phyloP scores from a whole-genome alignment of 768 basidiomycete genomes.

The Tulasnella sp. region DNA sequence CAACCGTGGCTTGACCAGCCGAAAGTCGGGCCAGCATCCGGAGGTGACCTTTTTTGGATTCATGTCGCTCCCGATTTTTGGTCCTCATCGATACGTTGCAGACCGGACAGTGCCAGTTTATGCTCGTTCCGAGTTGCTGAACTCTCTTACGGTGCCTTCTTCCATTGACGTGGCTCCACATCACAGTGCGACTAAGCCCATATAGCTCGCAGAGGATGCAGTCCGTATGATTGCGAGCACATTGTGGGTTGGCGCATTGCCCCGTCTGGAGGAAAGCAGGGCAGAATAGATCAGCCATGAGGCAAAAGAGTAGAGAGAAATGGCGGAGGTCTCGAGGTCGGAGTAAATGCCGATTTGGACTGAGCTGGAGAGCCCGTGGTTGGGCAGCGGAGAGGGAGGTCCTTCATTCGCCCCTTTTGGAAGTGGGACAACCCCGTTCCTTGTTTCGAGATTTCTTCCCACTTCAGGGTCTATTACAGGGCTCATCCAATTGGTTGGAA shows the following conservation, averaged over 20 bases:
- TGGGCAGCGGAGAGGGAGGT: no score
- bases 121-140: not conserved
- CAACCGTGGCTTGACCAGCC: not conserved
- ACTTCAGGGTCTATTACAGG: no score
- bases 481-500: no score
- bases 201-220: not conserved
- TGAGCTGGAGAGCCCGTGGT: no score
- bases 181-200: not conserved
- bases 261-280: not conserved
- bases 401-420: no score
- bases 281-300: not conserved
- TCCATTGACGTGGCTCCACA: conserved; percentile 1
- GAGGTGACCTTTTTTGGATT: not conserved
- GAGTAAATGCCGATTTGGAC: no score
- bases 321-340: no score
- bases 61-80: not conserved
- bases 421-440: no score
- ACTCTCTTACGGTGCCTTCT: not conserved
- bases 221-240: not conserved
- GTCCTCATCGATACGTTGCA: not conserved
- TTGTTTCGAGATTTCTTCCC: no score
- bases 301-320: no score
- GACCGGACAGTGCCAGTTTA: not conserved
- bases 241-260: not conserved
- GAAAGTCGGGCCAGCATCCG: not conserved